A percentile compares a stretch with the other conserved stretches of the same genome.
phyloP scores from a whole-genome alignment of 441 rosid species.

The Biscutella auriculata region DNA sequence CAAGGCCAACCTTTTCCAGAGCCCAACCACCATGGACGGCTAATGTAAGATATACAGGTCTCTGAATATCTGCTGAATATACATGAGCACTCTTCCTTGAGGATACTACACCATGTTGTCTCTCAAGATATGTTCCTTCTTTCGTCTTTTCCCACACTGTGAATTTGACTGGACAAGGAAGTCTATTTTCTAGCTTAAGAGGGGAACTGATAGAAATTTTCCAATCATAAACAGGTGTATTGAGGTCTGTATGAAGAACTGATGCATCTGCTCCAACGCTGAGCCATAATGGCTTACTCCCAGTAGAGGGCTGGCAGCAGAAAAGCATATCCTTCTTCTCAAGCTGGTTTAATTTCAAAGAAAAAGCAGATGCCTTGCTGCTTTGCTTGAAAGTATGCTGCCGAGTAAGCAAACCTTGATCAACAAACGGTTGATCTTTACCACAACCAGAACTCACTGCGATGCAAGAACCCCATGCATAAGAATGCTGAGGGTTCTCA shows the following conservation, averaged over 20 bases:
- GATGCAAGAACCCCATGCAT: constrained; percentile 65
- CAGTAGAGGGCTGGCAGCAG: constrained; percentile 45
- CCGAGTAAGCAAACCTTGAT: constrained; percentile 56
- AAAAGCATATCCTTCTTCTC: constrained; percentile 92
- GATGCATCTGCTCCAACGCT: constrained; percentile 85
- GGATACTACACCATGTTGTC: constrained; percentile 52
- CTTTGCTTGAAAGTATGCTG: constrained; percentile 59
- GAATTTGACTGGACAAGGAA: constrained; percentile 82
- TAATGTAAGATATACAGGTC: constrained; percentile 68
- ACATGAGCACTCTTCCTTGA: constrained; percentile 55
- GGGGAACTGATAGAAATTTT: constrained; percentile 78
- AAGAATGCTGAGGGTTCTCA: constrained; percentile 38
- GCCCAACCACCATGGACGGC: constrained; percentile 86
- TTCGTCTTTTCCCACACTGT: constrained; percentile 76
- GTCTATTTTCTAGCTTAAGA: constrained; percentile 90
- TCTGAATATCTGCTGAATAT: constrained; percentile 68
- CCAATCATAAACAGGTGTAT: constrained; percentile 97
- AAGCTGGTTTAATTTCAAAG: constrained; percentile 66
- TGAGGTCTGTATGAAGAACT: constrained; percentile 81
- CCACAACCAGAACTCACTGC: constrained; percentile 55
- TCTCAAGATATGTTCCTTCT: constrained; percentile 68
- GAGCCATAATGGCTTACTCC: constrained; percentile 74
- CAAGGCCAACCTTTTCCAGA: constrained; percentile 71
- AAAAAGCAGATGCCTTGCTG: constrained; percentile 36
- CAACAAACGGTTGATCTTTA: constrained; percentile 66